phyloP scores from a whole-genome alignment of 176 grass and related monocot species.

The Lolium multiflorum region DNA sequence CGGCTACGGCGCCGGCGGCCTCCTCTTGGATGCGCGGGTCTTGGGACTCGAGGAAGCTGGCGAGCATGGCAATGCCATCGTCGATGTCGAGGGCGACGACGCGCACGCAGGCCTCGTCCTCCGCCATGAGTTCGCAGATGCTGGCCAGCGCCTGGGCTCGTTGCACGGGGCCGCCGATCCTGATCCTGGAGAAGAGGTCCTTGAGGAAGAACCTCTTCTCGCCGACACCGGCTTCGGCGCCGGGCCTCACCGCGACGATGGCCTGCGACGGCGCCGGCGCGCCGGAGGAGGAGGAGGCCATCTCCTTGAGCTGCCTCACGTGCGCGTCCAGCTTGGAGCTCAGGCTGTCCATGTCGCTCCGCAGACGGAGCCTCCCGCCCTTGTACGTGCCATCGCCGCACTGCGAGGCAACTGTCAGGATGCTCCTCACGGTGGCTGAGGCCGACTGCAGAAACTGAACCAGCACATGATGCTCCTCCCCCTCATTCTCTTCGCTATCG shows the following conservation, averaged over 20 bases:
- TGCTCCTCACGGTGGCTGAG: conserved; percentile 49
- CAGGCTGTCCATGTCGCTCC: conserved; percentile 72
- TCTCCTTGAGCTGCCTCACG: conserved; percentile 59
- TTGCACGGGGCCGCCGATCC: conserved; percentile 55
- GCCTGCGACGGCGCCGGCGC: conserved; percentile 42
- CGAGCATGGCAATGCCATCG: conserved; percentile 67
- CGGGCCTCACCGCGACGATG: conserved; percentile 64
- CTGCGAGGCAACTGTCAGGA: conserved; percentile 43
- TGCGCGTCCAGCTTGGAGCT: conserved; percentile 68
- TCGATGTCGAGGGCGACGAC: conserved; percentile 62
- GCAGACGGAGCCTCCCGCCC: conserved; percentile 75
- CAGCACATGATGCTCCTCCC: conserved; percentile 18
- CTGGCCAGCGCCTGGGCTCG: conserved; percentile 55
- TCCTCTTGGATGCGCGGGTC: conserved; percentile 63
- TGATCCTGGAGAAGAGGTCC: conserved; percentile 83
- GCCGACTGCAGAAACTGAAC: conserved; percentile 47
- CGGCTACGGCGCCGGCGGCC: conserved; percentile 57
- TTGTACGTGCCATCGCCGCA: conserved; percentile 66
- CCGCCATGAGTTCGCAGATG: conserved; percentile 69
- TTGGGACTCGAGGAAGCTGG: conserved; percentile 62
- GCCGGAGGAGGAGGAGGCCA: conserved; percentile 27
- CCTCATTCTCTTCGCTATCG: neutral
- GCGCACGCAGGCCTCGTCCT: conserved; percentile 62
- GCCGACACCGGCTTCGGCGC: conserved; percentile 48
- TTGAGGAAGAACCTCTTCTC: conserved; percentile 80